Percentiles rank a stretch among this genome's conserved stretches.
phyloP scores from a whole-genome alignment of 2,329 filamentous ascomycete species.

The Sphaerulina musiva region DNA sequence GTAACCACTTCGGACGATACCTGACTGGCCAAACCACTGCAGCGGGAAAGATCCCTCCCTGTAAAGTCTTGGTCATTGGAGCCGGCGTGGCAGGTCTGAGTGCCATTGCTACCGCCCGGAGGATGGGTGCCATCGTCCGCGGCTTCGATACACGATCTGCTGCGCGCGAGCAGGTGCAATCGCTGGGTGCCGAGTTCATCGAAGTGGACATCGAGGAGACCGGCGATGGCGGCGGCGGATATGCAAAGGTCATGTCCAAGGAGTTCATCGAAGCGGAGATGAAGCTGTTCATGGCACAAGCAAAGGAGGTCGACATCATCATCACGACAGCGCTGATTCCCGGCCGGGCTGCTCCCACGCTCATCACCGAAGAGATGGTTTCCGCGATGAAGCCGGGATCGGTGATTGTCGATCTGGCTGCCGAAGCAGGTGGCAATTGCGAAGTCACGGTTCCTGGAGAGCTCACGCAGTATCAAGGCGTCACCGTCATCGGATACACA shows the following conservation, averaged over 20 bases:
- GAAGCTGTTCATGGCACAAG: conserved; percentile 84
- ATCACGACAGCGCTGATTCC: conserved; percentile 90
- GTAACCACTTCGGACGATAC: conserved; percentile 82
- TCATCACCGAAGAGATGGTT: conserved; percentile 76
- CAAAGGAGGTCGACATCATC: conserved; percentile 82
- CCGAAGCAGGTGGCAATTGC: conserved; percentile 83
- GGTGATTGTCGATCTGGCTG: conserved; percentile 79
- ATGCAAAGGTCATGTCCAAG: conserved; percentile 90
- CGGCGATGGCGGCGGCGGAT: conserved; percentile 75
- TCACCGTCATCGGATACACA: conserved; percentile 66
- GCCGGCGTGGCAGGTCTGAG: conserved; percentile 83
- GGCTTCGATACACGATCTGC: conserved; percentile 89
- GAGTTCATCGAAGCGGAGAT: conserved; percentile 90
- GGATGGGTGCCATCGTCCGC: conserved; percentile 81
- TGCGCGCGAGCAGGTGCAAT: conserved; percentile 82
- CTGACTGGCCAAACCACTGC: conserved; percentile 85
- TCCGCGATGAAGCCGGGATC: conserved; percentile 85
- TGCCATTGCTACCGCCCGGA: conserved; percentile 77
- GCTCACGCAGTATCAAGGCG: conserved; percentile 63
- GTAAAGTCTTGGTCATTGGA: conserved; percentile 84
- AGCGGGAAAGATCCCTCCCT: conserved; percentile 82
- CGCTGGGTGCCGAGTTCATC: conserved; percentile 81
- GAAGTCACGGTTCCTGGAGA: conserved; percentile 68
- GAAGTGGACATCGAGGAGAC: conserved; percentile 82
- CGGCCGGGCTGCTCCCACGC: conserved; percentile 70